Evolutionary conservation across 495 filamentous ascomycete species (phyloP).

Genomic region (Polyplosphaeria fusca): DNA sequence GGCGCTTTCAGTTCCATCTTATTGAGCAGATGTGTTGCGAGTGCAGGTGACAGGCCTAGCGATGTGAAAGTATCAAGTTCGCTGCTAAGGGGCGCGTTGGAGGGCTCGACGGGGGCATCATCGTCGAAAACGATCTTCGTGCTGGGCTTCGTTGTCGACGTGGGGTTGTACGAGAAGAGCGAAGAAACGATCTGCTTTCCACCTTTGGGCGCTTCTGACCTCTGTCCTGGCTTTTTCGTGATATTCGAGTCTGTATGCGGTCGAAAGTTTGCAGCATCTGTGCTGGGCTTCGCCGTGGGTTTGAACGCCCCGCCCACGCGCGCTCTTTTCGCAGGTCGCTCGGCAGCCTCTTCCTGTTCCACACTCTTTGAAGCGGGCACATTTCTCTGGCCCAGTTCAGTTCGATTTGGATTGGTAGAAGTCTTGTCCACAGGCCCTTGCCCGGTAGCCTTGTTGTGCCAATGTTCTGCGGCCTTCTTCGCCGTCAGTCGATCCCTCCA

Average conservation of each 20-base stretch:
- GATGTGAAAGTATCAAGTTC: conserved; percentile 79
- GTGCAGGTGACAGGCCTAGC: conserved; percentile 69
- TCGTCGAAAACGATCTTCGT: conserved; percentile 31
- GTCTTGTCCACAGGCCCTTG: background rate
- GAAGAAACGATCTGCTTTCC: conserved; percentile 72
- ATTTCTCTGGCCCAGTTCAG: conserved; percentile 14
- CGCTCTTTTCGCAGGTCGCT: conserved; percentile 37
- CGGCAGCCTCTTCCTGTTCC: background rate
- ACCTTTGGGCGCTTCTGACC: conserved; percentile 8
- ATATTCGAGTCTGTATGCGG: conserved; percentile 11
- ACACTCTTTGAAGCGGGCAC: conserved; percentile 14
- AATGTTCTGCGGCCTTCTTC: conserved; percentile 63
- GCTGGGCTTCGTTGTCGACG: conserved; percentile 43
- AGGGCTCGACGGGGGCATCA: conserved; percentile 65
- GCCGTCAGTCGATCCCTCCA: conserved; percentile 86
- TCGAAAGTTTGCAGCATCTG: conserved; percentile 3
- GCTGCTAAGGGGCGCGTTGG: conserved; percentile 88
- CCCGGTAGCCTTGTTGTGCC: conserved; percentile 40
- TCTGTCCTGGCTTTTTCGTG: conserved; percentile 14
- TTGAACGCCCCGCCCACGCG: conserved; percentile 32
- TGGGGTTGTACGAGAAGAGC: conserved; percentile 84
- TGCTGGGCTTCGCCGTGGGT: conserved; percentile 5
- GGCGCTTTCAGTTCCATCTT: conserved; percentile 88
- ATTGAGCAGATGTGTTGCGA: conserved; percentile 77
- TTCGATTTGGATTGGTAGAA: conserved; percentile 18